Evolutionary conservation across 495 filamentous ascomycete species (phyloP).

Genomic region (Lasiosphaeria miniovina): DNA sequence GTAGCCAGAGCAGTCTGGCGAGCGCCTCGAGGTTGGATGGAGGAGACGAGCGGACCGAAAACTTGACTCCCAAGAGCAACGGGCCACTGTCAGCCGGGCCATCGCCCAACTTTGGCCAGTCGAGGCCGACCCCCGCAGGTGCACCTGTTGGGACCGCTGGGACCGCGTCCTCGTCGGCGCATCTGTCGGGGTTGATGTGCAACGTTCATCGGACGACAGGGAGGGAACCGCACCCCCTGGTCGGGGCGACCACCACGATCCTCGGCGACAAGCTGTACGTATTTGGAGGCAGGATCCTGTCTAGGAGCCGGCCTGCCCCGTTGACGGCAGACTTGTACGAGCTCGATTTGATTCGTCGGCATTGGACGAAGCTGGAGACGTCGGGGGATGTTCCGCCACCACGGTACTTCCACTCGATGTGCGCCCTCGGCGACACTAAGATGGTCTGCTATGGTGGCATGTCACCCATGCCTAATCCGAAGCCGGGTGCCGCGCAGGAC

Average conservation of each 20-base stretch:
- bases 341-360: slow-evolving; percentile 82
- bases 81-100: slow-evolving; percentile 50
- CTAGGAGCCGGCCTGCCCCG: slow-evolving; percentile 70
- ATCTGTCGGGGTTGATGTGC: slow-evolving; percentile 85
- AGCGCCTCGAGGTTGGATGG: slow-evolving; percentile 37
- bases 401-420: slow-evolving; percentile 95
- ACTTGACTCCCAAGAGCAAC: slow-evolving; percentile 48
- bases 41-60: slow-evolving; percentile 46
- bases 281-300: slow-evolving; percentile 87
- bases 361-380: slow-evolving; percentile 87
- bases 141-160: slow-evolving; percentile 47
- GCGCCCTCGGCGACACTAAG: slow-evolving; percentile 88
- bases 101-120: slow-evolving; percentile 37
- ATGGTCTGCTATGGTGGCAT: slow-evolving; percentile 97
- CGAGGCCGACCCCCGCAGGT: slow-evolving; percentile 43
- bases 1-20: slow-evolving; percentile 56
- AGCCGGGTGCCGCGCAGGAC: slow-evolving; percentile 53
- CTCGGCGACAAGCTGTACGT: slow-evolving; percentile 93
- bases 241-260: slow-evolving; percentile 93
- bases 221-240: slow-evolving; percentile 81
- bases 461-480: slow-evolving; percentile 68
- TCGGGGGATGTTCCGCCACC: slow-evolving; percentile 83
- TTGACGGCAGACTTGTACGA: slow-evolving; percentile 90
- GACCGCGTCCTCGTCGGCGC: slow-evolving; percentile 46
- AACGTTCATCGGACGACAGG: slow-evolving; percentile 91